Percentiles rank a stretch among this genome's conserved stretches.
phyloP scores from a whole-genome alignment of 2,329 filamentous ascomycete genomes.

The Sporothrix euskadiensis region DNA sequence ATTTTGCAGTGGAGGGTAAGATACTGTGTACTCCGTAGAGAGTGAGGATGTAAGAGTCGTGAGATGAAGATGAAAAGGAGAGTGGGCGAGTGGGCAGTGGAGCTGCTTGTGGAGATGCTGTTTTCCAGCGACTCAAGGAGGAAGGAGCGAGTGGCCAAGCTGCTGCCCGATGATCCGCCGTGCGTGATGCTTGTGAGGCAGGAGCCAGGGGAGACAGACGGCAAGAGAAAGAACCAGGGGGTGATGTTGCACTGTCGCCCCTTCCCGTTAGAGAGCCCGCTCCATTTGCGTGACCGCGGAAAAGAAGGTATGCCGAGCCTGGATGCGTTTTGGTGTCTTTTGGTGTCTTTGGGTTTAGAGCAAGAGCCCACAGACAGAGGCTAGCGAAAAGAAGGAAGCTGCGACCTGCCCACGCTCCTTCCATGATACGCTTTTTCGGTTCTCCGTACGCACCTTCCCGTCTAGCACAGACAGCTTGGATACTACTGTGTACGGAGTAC shows the following conservation, averaged over 20 bases:
- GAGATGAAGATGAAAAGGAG: conserved; percentile 8
- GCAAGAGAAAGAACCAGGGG: neutral
- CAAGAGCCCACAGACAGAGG: neutral
- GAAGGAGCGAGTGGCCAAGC: conserved; percentile 10
- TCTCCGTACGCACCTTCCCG: conserved; percentile 12
- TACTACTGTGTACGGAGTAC: neutral
- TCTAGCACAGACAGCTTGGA: neutral
- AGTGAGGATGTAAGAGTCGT: neutral
- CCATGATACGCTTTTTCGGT: conserved; percentile 16
- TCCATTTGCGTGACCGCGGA: conserved; percentile 11
- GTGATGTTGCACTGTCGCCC: neutral
- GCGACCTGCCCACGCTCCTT: conserved; percentile 6
- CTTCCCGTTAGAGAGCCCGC: conserved; percentile 16
- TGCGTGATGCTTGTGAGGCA: neutral
- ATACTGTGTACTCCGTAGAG: no score
- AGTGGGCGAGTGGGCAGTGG: neutral
- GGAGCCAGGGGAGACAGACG: neutral
- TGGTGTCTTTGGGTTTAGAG: no score
- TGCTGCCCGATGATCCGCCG: conserved; percentile 20
- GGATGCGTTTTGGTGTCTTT: neutral
- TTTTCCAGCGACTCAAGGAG: neutral
- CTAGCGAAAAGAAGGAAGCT: conserved; percentile 28
- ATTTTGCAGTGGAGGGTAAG: neutral
- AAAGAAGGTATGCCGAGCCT: conserved; percentile 15
- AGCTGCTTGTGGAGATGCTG: neutral